Evolutionary conservation across 305 asterid species (phyloP).

Genomic region (Fraxinus xanthoxyloides): DNA sequence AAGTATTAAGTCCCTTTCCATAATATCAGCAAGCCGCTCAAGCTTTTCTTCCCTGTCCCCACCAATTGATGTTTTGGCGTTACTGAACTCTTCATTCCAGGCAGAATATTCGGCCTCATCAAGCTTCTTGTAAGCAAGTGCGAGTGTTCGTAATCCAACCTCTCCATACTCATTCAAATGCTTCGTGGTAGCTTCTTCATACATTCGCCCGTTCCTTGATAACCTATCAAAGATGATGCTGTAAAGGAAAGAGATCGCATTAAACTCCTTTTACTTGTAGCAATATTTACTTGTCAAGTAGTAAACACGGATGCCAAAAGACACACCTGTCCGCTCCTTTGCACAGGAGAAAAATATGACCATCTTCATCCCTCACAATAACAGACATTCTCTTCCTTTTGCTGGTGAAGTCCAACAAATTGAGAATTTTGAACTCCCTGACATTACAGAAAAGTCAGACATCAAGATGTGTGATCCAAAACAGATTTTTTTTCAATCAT

Average conservation of each 20-base stretch:
- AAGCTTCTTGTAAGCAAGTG: conserved; percentile 77
- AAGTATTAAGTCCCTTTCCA: conserved; percentile 75
- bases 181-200: conserved; percentile 56
- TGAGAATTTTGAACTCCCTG: conserved; percentile 88
- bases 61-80: conserved; percentile 63
- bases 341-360: conserved; percentile 81
- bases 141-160: conserved; percentile 79
- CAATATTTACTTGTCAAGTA: neutral
- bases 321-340: conserved; percentile 95
- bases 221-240: conserved; percentile 82
- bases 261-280: conserved; percentile 1
- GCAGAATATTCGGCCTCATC: conserved; percentile 58
- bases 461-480: conserved; percentile 14
- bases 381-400: conserved; percentile 95
- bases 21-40: conserved; percentile 67
- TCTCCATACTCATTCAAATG: conserved; percentile 83
- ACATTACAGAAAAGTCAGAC: conserved; percentile 11
- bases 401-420: conserved; percentile 87
- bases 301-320: neutral
- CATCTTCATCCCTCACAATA: conserved; percentile 69
- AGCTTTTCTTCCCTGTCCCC: conserved; percentile 68
- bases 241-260: conserved; percentile 28
- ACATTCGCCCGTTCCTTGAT: conserved; percentile 54
- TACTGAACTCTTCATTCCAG: conserved; percentile 71
- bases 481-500: neutral